Evolutionary conservation across 352 stramenopile genomes (phyloP).

Genomic region (Peronospora farinosa): DNA sequence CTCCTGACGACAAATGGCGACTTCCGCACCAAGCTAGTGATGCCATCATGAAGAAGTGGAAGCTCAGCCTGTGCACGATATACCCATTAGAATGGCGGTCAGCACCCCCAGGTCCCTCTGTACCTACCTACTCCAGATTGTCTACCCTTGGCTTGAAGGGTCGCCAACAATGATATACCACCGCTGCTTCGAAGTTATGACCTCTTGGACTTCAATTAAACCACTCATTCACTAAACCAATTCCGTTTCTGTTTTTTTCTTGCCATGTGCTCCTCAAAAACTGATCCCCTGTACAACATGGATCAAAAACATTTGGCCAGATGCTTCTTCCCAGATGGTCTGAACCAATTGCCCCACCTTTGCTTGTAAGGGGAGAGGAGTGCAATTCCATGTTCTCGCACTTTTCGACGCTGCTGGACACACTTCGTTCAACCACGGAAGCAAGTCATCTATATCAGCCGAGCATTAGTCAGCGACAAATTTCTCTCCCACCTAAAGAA

Average conservation of each 20-base stretch:
- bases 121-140: too few relatives aligned
- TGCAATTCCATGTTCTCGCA: background rate
- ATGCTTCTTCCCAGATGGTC: conserved; percentile 13
- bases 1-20: background rate
- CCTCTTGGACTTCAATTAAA: background rate
- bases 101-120: too few relatives aligned
- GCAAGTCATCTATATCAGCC: background rate
- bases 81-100: too few relatives aligned
- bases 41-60: conserved; percentile 2
- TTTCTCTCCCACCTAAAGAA: background rate
- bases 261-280: background rate
- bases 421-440: background rate
- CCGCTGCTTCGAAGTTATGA: background rate
- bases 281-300: background rate
- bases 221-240: background rate
- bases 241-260: background rate
- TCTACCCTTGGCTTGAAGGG: background rate
- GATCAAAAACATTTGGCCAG: conserved; percentile 11
- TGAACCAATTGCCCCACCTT: conserved; percentile 1
- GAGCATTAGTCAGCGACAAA: too few relatives aligned
- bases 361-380: background rate
- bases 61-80: background rate
- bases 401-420: background rate
- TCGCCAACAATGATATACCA: background rate
- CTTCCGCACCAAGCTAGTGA: background rate